Evolutionary conservation across 2,329 filamentous ascomycete species (phyloP).

Genomic region (Exutisphaerella laricina): DNA sequence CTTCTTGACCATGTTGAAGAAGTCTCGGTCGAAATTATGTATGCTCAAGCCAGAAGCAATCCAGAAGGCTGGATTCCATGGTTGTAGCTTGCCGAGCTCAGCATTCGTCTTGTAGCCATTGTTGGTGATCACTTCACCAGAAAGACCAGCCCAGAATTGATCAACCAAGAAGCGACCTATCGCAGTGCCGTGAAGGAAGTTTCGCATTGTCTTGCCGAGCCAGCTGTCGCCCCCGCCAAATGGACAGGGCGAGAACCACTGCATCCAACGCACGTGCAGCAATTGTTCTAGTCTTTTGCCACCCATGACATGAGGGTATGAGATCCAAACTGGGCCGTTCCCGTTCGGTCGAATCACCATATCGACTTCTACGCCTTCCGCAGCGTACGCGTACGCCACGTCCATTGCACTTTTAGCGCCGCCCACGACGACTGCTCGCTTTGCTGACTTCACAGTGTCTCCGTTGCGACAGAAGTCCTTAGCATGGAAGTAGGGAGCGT

Average conservation of each 20-base stretch:
- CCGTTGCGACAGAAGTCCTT: constrained; percentile 46
- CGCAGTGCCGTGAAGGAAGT: constrained; percentile 53
- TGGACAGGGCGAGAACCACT: constrained; percentile 69
- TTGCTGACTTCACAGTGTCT: constrained; percentile 33
- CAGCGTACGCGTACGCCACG: constrained; percentile 54
- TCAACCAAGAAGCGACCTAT: constrained; percentile 53
- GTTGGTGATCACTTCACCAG: constrained; percentile 47
- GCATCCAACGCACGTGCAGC: constrained; percentile 60
- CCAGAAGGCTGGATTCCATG: constrained; percentile 45
- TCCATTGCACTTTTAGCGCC: constrained; percentile 61
- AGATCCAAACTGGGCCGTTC: constrained; percentile 56
- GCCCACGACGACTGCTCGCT: constrained; percentile 52
- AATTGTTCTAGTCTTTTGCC: constrained; percentile 63
- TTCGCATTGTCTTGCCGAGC: constrained; percentile 39
- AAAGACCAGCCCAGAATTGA: constrained; percentile 53
- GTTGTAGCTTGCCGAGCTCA: constrained; percentile 39
- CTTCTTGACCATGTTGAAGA: constrained; percentile 53
- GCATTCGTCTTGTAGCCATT: constrained; percentile 43
- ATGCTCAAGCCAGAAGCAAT: constrained; percentile 40
- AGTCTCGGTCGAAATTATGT: constrained; percentile 53
- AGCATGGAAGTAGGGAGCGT: constrained; percentile 53
- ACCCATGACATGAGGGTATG: constrained; percentile 58
- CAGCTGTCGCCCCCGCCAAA: constrained; percentile 63
- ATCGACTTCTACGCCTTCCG: constrained; percentile 47
- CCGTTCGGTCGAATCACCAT: constrained; percentile 56